Conservation (phyloP, 2,329 filamentous ascomycete genomes). For the Ascomycota sp. region DNA sequence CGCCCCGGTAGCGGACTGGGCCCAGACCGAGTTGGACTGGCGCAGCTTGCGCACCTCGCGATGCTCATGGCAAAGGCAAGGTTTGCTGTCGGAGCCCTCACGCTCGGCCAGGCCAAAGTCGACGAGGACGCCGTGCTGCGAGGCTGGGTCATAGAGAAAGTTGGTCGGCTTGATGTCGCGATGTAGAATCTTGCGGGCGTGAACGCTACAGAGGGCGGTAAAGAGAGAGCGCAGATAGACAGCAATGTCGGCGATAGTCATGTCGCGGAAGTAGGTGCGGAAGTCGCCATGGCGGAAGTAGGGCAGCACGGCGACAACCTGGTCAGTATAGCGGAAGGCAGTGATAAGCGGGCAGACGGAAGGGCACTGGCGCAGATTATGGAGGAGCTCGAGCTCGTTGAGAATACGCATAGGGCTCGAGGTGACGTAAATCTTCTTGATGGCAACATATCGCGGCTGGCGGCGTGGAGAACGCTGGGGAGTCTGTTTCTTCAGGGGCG, state of each 20-base stretch:
- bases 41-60: constrained; percentile 36
- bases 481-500: constrained; percentile 29
- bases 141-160: constrained; percentile 71
- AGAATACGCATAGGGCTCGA: constrained; percentile 82
- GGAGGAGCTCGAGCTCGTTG: constrained; percentile 83
- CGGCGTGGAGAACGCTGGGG: constrained; percentile 10
- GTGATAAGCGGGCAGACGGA: constrained; percentile 91
- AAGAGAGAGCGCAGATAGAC: constrained; percentile 81
- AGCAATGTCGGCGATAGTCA: constrained; percentile 67
- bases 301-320: constrained; percentile 81
- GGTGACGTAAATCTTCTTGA: constrained; percentile 99
- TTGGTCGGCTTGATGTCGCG: constrained; percentile 96
- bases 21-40: constrained; percentile 34
- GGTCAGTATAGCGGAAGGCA: constrained; percentile 82
- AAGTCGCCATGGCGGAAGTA: constrained; percentile 95
- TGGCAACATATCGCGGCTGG: constrained; percentile 58
- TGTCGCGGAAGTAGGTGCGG: constrained; percentile 75
- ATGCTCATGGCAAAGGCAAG: constrained; percentile 58
- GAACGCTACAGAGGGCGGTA: constrained; percentile 61
- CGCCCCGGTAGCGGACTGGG: constrained; percentile 22
- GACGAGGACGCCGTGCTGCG: constrained; percentile 73
- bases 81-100: constrained; percentile 52
- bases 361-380: constrained; percentile 61
- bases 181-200: constrained; percentile 67
- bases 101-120: constrained; percentile 93